These are phyloP conservation scores for Monosporozyma aerobia DNA, from an alignment of 805 yeast species.

Conservation along the genomic window DNA sequence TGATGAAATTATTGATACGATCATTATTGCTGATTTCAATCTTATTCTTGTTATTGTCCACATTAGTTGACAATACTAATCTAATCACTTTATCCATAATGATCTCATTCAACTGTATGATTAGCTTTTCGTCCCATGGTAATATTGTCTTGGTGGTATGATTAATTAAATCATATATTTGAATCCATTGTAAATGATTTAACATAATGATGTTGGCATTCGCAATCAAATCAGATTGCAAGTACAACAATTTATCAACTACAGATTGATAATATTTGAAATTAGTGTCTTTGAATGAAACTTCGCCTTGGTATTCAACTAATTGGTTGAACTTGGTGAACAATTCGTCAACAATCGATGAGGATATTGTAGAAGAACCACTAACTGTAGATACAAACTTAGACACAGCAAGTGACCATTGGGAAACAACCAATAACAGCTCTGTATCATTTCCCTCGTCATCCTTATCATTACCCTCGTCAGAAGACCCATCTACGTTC, in stretches of 20 bases:
- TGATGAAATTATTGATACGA: neutral
- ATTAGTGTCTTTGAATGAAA: neutral
- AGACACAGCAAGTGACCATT: constrained; percentile 21
- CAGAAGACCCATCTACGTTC: neutral
- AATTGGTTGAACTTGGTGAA: constrained; percentile 10
- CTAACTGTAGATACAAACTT: constrained; percentile 7
- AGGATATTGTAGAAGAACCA: neutral
- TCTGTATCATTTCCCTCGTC: neutral
- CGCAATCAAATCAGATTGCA: constrained; percentile 4
- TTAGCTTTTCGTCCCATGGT: constrained; percentile 10
- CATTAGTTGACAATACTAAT: neutral
- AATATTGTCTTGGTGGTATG: constrained; percentile 4
- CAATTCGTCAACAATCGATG: constrained; percentile 12
- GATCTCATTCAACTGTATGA: neutral
- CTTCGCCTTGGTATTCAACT: neutral
- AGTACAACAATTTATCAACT: neutral
- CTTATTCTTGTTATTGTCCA: neutral
- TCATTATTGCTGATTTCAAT: neutral
- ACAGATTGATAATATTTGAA: neutral
- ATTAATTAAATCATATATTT: constrained; percentile 10
- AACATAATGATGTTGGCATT: constrained; percentile 8
- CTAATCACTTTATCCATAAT: neutral
- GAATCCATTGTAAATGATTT: constrained; percentile 15
- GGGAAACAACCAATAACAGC: constrained; percentile 12
- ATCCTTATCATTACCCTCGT: neutral